Evolutionary conservation across 352 stramenopile genomes (phyloP).

Genomic region (Phytophthora pinifolia): DNA sequence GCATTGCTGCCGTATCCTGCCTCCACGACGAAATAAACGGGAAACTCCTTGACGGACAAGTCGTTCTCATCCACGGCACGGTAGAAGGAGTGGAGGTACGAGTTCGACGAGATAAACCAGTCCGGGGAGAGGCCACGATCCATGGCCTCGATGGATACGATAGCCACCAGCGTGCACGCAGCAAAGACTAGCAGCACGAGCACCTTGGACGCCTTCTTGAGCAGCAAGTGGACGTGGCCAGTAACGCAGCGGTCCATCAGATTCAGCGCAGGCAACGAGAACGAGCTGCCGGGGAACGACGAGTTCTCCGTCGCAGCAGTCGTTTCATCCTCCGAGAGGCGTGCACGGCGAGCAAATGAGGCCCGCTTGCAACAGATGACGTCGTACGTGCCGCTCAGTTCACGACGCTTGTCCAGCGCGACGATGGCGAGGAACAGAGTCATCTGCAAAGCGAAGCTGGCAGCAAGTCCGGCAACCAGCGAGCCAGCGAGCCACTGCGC

Average conservation of each 20-base stretch:
- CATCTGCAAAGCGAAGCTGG: slow-evolving; percentile 68
- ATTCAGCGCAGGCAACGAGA: slow-evolving; percentile 23
- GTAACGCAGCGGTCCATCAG: slow-evolving; percentile 46
- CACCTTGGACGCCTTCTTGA: slow-evolving; percentile 51
- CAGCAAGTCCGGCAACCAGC: slow-evolving; percentile 38
- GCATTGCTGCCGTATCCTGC: slow-evolving; percentile 55
- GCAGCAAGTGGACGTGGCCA: slow-evolving; percentile 44
- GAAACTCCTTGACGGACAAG: slow-evolving; percentile 40
- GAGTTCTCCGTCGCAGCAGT: slow-evolving; percentile 31
- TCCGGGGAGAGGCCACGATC: slow-evolving; percentile 51
- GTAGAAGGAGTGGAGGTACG: slow-evolving; percentile 62
- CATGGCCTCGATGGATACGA: slow-evolving; percentile 52
- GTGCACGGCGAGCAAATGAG: slow-evolving; percentile 19
- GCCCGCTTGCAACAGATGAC: slow-evolving; percentile 51
- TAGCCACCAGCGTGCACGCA: slow-evolving; percentile 44
- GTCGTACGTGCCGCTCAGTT: slow-evolving; percentile 59
- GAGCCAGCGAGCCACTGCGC: slow-evolving; percentile 68
- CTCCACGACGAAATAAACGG: slow-evolving; percentile 76
- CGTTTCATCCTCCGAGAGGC: slow-evolving; percentile 34
- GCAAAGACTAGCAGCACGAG: slow-evolving; percentile 57
- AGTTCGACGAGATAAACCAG: slow-evolving; percentile 57
- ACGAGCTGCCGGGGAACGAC: slow-evolving; percentile 30
- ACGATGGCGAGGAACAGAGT: slow-evolving; percentile 67
- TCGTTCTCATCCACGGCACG: slow-evolving; percentile 46
- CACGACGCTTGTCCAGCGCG: slow-evolving; percentile 67